phyloP scores from a whole-genome alignment of 83 land plant genomes.

The Larix sibirica region DNA sequence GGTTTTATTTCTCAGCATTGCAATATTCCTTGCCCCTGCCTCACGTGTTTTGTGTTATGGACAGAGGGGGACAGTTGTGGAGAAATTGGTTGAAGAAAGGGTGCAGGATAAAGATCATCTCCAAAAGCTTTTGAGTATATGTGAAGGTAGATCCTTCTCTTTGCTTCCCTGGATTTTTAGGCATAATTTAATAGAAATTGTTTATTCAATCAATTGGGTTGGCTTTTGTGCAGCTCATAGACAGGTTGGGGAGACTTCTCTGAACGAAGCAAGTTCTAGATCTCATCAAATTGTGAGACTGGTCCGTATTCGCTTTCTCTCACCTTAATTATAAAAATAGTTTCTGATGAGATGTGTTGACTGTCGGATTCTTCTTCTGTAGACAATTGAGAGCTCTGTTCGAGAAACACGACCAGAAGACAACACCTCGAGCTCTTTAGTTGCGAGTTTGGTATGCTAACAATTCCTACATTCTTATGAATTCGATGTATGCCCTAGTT shows the following conservation, averaged over 20 bases:
- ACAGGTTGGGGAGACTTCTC: slow-evolving; percentile 86
- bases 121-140: slow-evolving; percentile 55
- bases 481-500: background rate
- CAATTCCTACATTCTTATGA: background rate
- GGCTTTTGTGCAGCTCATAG: slow-evolving; percentile 76
- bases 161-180: background rate
- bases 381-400: slow-evolving; percentile 91
- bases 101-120: slow-evolving; percentile 70
- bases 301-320: slow-evolving; percentile 38
- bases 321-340: background rate
- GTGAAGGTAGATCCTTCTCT: slow-evolving; percentile 58
- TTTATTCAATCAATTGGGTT: background rate
- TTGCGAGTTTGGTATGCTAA: slow-evolving; percentile 80
- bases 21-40: background rate
- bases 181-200: background rate
- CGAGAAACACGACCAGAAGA: slow-evolving; percentile 45
- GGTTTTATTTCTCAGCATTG: too few relatives aligned
- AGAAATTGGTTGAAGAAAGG: slow-evolving; percentile 70
- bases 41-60: slow-evolving; percentile 1
- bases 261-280: slow-evolving; percentile 92
- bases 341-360: slow-evolving; percentile 10
- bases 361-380: slow-evolving; percentile 18
- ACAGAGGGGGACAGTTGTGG: slow-evolving; percentile 79
- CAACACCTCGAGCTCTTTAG: slow-evolving; percentile 50
- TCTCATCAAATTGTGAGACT: slow-evolving; percentile 95